phyloP scores from a whole-genome alignment of 2,329 filamentous ascomycete genomes.

The Stagonosporopsis cucurbitacearum region DNA sequence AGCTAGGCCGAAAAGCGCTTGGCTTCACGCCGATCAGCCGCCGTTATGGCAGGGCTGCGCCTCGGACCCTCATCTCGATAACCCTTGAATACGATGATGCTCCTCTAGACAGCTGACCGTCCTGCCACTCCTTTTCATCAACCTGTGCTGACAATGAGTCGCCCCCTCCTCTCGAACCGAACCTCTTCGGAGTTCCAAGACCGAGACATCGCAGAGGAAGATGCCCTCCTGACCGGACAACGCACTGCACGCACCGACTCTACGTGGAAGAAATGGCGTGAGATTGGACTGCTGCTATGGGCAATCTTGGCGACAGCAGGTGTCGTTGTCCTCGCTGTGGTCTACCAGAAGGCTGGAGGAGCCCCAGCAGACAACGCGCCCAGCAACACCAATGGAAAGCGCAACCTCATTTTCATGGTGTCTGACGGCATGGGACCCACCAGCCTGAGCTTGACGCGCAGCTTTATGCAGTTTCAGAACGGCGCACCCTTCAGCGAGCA shows the following conservation, averaged over 20 bases:
- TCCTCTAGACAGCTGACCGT: constrained; percentile 10
- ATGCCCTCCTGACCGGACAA: constrained; percentile 67
- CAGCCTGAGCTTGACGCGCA: constrained; percentile 83
- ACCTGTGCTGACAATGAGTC: constrained; percentile 23
- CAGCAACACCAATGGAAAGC: constrained; percentile 65
- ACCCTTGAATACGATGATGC: constrained; percentile 18
- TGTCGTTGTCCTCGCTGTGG: constrained; percentile 80
- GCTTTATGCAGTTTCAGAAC: constrained; percentile 79
- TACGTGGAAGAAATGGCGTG: constrained; percentile 68
- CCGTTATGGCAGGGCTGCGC: constrained; percentile 2
- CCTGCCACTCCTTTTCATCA: constrained; percentile 21
- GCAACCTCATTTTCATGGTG: constrained; percentile 98
- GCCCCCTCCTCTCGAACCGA: constrained; percentile 62
- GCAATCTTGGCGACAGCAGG: constrained; percentile 79
- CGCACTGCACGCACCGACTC: constrained; percentile 34
- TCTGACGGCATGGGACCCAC: constrained; percentile 98
- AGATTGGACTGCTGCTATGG: constrained; percentile 81
- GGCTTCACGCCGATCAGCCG: constrained; percentile 24
- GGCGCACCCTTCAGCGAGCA: constrained; percentile 76
- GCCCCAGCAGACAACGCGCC: constrained; percentile 34
- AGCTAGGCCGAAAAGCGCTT: constrained; percentile 19
- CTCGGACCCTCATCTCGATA: constrained; percentile 9
- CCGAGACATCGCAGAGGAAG: constrained; percentile 65
- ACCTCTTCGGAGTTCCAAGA: constrained; percentile 61
- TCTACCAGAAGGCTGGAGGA: constrained; percentile 67